Evolutionary conservation across 1,139 yeast species (phyloP).

Genomic region (Yamadazyma epiphylla): DNA sequence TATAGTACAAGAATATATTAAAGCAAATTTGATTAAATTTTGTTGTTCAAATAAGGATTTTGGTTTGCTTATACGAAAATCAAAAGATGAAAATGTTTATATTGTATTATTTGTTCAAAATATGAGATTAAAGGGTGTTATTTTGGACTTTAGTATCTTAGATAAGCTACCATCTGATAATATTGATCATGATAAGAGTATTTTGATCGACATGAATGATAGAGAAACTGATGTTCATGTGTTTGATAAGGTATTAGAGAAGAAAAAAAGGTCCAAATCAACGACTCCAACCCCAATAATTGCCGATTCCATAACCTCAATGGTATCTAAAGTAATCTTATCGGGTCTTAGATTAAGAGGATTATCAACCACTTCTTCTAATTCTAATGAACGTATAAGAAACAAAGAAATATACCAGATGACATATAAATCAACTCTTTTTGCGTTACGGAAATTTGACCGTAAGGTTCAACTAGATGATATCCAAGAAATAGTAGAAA

Average conservation of each 20-base stretch:
- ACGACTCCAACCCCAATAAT: constrained; percentile 12
- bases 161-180: not conserved
- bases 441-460: constrained; percentile 35
- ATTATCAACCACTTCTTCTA: constrained; percentile 22
- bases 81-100: constrained; percentile 12
- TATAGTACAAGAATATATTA: constrained; percentile 24
- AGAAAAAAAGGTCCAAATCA: constrained; percentile 18
- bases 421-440: constrained; percentile 38
- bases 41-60: constrained; percentile 7
- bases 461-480: constrained; percentile 21
- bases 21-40: constrained; percentile 15
- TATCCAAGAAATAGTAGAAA: constrained; percentile 37
- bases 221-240: constrained; percentile 12
- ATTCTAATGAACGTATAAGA: constrained; percentile 31
- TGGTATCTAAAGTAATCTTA: constrained; percentile 31
- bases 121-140: constrained; percentile 13
- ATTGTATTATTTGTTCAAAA: constrained; percentile 19
- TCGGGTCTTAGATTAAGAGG: constrained; percentile 45
- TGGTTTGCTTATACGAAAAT: constrained; percentile 16
- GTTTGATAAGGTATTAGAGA: constrained; percentile 35
- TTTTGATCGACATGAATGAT: constrained; percentile 9
- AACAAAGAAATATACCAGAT: constrained; percentile 42
- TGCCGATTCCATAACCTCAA: constrained; percentile 31
- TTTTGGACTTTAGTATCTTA: constrained; percentile 13
- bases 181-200: constrained; percentile 2